Evolutionary conservation across 176 grass and related monocot species (phyloP), one percentile per base, ranked within the genome.

Genomic region (Oryza nivara): DNA sequence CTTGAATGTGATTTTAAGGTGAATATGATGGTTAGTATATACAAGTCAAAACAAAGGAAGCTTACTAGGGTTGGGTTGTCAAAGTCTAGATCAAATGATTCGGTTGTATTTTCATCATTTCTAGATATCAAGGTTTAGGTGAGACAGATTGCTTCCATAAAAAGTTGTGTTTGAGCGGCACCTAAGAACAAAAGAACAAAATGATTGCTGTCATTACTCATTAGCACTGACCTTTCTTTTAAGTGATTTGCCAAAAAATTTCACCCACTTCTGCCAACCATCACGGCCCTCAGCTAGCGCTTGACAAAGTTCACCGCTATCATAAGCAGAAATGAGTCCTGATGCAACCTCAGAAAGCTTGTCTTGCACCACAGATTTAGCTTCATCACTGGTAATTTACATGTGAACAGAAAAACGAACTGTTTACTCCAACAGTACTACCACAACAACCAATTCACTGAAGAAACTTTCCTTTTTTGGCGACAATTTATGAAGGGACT

Each of bases 251-350:
- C 91, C 91, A 85, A 95, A 98, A 87, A 73, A 56, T 89, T 92
- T 95, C 67, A 95, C 93, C 93, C 93, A 98, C 76, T 94, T 93
- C 61, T 95, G 83, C 89, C 96, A 95, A 81, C 93, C 93, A 75
- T 89, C 86, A 85, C 81, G 80, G 1, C 93, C 93, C 65, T 95
- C 93, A 77, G 85, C 84, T 78, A 94, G 73, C 86, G 96, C 89
- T 92, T 92, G 83, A 92, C 52, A 47, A 35, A 98, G 88, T 30
- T 98, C 93, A 58, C 91, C 91, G 4, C 85, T 90, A 86, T 94
- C 88, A 32, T 98, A 94, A 4, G 96, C 89, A 79, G 93, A 76
- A 72, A 98, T 89, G 68, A 95, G 89, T 54, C 60, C 73, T 0
- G 35, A 82, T 66, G 91, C 91, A 67, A 98, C 89, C 68, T 94